These are phyloP conservation scores for Cairneyella variabilis DNA, from an alignment of 495 filamentous ascomycete species.

Conservation along the genomic window DNA sequence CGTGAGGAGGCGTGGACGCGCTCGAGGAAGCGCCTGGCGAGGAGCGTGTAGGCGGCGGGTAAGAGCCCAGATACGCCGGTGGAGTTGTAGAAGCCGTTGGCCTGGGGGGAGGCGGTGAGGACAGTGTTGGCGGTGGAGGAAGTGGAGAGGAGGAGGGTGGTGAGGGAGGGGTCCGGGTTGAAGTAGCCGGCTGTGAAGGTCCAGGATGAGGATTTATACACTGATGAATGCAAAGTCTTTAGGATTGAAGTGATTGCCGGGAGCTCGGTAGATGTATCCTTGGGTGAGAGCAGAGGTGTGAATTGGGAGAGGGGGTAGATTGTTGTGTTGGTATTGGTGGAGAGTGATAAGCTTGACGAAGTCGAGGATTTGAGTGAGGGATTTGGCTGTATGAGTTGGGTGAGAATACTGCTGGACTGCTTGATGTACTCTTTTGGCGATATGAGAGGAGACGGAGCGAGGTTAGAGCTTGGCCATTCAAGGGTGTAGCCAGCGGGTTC, in stretches of 20 bases:
- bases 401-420: conserved; percentile 61
- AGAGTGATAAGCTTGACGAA: conserved; percentile 25
- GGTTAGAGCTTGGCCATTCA: conserved; percentile 75
- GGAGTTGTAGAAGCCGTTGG: conserved; percentile 94
- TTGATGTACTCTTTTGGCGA: conserved; percentile 63
- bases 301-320: conserved; percentile 86
- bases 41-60: conserved; percentile 85
- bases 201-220: conserved; percentile 69
- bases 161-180: conserved; percentile 84
- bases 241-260: conserved; percentile 74
- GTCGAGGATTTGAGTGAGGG: conserved; percentile 2
- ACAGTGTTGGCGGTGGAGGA: conserved; percentile 67
- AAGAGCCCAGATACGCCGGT: conserved; percentile 85
- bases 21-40: conserved; percentile 77
- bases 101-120: conserved; percentile 88
- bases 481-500: conserved; percentile 62
- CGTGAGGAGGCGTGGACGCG: conserved; percentile 58
- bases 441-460: conserved; percentile 64
- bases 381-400: conserved; percentile 56
- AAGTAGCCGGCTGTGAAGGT: conserved; percentile 98
- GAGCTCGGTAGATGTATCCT: conserved; percentile 82
- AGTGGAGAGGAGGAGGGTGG: conserved; percentile 70
- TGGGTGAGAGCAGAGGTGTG: conserved; percentile 63
- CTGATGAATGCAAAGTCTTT: conserved; percentile 52
- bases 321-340: conserved; percentile 54